Percentiles rank a stretch among this genome's conserved stretches.
phyloP scores from a whole-genome alignment of 1,284 basidiomycete species.

The Inonotus obliquus region DNA sequence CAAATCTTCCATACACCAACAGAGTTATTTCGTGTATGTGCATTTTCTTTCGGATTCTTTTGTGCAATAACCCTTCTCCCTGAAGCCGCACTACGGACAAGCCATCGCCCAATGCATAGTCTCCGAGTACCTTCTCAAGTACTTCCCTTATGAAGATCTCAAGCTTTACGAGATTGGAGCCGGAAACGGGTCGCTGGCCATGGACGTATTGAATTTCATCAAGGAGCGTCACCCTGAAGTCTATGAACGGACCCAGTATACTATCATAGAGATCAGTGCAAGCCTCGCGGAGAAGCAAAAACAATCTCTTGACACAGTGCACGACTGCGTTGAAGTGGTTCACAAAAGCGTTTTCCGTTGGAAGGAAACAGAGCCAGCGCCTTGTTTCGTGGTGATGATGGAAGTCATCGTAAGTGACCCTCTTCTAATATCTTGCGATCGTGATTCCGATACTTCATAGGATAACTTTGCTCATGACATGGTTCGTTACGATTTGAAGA shows the following conservation, averaged over 20 bases:
- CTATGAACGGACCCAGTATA: constrained; percentile 85
- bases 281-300: constrained; percentile 74
- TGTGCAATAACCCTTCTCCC: constrained; percentile 19
- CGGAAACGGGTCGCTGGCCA: constrained; percentile 92
- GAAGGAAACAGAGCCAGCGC: constrained; percentile 70
- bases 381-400: constrained; percentile 91
- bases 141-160: constrained; percentile 94
- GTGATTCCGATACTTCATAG: constrained; percentile 33
- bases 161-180: constrained; percentile 97
- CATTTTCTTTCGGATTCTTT: constrained; percentile 10
- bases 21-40: constrained; percentile 89
- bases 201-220: constrained; percentile 83
- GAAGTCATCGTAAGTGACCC: constrained; percentile 83
- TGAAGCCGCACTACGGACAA: constrained; percentile 89
- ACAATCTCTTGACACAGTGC: constrained; percentile 48
- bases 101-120: constrained; percentile 87
- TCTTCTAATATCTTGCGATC: background rate
- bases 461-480: constrained; percentile 99
- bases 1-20: constrained; percentile 99
- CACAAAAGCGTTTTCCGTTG: constrained; percentile 89
- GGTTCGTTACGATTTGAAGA: constrained; percentile 81
- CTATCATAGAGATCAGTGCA: constrained; percentile 90
- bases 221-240: constrained; percentile 81
- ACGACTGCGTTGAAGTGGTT: constrained; percentile 66
- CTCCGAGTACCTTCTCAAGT: constrained; percentile 88